A percentile compares a stretch with the other conserved stretches of the same genome.
Evolutionary conservation across 1,284 basidiomycete genomes (phyloP).

Genomic region (Rhodotorula sp.): DNA sequence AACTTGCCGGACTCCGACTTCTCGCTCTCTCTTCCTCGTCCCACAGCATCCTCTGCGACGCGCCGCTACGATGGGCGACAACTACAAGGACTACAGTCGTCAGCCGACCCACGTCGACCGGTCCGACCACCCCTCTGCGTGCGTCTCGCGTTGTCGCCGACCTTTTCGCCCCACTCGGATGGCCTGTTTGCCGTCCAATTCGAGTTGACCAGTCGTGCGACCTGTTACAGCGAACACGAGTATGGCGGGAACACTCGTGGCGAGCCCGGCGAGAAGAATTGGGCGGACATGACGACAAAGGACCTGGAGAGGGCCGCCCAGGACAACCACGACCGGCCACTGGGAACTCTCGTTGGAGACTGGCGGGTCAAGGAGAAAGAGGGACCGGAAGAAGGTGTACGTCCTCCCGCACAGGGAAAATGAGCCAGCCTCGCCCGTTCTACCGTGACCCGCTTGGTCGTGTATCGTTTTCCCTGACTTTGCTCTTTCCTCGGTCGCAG

Average conservation of each 20-base stretch:
- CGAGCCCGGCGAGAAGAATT: conserved; percentile 22
- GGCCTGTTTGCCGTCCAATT: background rate
- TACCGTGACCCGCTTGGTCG: too few species aligned
- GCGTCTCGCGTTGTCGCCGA: background rate
- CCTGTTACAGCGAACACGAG: conserved; percentile 3
- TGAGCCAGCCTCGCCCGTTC: too few species aligned
- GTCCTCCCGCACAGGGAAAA: background rate
- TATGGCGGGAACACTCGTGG: conserved; percentile 19
- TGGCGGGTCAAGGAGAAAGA: conserved; percentile 18
- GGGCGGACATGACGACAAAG: conserved; percentile 9
- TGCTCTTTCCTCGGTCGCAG: background rate
- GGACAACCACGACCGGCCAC: conserved; percentile 25
- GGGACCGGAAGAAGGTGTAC: conserved; percentile 26
- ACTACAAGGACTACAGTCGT: conserved; percentile 6
- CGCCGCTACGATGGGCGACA: background rate
- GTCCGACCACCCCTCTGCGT: background rate
- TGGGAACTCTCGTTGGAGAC: conserved; percentile 23
- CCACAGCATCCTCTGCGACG: background rate
- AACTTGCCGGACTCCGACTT: background rate
- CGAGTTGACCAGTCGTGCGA: too few species aligned
- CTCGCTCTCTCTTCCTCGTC: background rate
- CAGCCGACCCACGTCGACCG: background rate
- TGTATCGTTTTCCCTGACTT: background rate
- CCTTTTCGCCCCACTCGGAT: background rate
- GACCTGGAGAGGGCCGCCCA: conserved; percentile 23